These are phyloP conservation scores for Chlorociboria aeruginascens DNA, from an alignment of 495 filamentous ascomycete genomes.

Conservation along the genomic window DNA sequence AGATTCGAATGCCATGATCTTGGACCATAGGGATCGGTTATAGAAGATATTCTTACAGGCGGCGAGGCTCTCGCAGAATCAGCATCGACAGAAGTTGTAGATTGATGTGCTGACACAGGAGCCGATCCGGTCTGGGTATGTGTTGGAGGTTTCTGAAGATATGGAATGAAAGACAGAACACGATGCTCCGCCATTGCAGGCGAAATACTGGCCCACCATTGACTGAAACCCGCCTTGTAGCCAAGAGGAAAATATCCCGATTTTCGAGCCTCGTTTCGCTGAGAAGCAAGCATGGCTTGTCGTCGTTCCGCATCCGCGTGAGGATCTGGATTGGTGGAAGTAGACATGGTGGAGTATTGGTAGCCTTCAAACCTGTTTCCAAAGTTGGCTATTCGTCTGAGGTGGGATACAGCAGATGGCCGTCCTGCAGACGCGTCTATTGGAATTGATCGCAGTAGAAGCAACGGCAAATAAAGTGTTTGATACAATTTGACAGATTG, in stretches of 20 bases:
- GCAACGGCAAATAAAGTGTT: constrained; percentile 13
- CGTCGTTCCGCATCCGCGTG: constrained; percentile 27
- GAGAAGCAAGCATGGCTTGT: constrained; percentile 39
- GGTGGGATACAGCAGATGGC: constrained; percentile 8
- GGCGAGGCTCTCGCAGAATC: constrained; percentile 17
- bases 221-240: constrained; percentile 79
- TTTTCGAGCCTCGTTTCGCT: constrained; percentile 24
- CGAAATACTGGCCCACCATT: constrained; percentile 87
- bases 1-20: constrained; percentile 77
- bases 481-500: constrained; percentile 14
- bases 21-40: constrained; percentile 70
- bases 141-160: constrained; percentile 63
- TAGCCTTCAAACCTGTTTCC: constrained; percentile 4
- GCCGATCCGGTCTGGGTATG: constrained; percentile 53
- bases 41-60: constrained; percentile 25
- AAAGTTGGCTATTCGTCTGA: constrained; percentile 9
- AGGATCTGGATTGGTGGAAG: constrained; percentile 19
- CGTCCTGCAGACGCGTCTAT: constrained; percentile 10
- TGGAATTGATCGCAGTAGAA: constrained; percentile 18
- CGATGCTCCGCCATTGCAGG: constrained; percentile 79
- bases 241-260: constrained; percentile 64
- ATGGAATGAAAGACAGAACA: constrained; percentile 79
- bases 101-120: constrained; percentile 25
- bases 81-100: constrained; percentile 23
- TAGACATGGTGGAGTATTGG: constrained; percentile 23